Percentiles rank a stretch among this genome's conserved stretches.
These are phyloP conservation scores for Podospora pseudopauciseta DNA, from an alignment of 495 filamentous ascomycete genomes.

Conservation along the genomic window DNA sequence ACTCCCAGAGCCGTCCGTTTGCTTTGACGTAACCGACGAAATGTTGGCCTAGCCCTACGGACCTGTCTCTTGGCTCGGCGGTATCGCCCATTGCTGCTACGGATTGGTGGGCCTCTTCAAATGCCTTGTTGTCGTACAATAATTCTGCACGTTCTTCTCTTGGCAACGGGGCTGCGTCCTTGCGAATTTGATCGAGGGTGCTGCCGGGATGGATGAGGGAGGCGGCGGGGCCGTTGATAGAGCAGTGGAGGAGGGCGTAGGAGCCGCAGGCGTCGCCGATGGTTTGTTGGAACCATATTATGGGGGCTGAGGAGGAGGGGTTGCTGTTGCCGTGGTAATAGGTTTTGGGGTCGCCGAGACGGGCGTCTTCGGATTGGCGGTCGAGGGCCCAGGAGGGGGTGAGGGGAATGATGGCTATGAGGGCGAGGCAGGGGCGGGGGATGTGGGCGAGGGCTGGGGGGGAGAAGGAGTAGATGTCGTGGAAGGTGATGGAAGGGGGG, in stretches of 20 bases:
- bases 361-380: conserved; percentile 56
- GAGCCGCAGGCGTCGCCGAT: conserved; percentile 85
- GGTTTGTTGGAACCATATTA: conserved; percentile 87
- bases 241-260: conserved; percentile 75
- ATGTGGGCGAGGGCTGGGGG: conserved; percentile 67
- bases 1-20: conserved; percentile 72
- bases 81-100: conserved; percentile 68
- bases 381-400: conserved; percentile 57
- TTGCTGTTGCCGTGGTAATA: conserved; percentile 14
- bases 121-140: conserved; percentile 63
- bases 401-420: conserved; percentile 74
- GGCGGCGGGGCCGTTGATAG: conserved; percentile 53
- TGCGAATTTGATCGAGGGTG: conserved; percentile 39
- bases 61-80: conserved; percentile 47
- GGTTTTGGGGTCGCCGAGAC: conserved; percentile 15
- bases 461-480: conserved; percentile 76
- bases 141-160: conserved; percentile 61
- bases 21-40: conserved; percentile 74
- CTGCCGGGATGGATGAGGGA: conserved; percentile 45
- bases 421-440: conserved; percentile 67
- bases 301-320: conserved; percentile 36
- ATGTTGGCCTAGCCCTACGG: conserved; percentile 55
- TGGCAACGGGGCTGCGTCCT: conserved; percentile 43
- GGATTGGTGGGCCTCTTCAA: conserved; percentile 67
- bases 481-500: conserved; percentile 61